A percentile compares a stretch with the other conserved stretches of the same genome.
Conservation (phyloP, 2,329 filamentous ascomycete genomes). For the Penicillium sp. region DNA sequence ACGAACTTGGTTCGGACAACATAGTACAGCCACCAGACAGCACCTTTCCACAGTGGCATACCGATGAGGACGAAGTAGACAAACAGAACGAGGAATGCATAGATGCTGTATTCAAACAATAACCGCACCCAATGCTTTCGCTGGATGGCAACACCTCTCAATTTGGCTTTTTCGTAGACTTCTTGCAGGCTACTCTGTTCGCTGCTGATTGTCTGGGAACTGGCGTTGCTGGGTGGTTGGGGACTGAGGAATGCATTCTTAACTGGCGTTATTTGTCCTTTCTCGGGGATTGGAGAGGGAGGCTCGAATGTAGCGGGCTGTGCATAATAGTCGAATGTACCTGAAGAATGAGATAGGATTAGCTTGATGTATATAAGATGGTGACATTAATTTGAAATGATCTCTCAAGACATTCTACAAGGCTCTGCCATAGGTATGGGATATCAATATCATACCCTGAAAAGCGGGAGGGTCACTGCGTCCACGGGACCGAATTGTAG, state of each 20-base stretch:
- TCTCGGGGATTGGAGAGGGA: slow-evolving; percentile 9
- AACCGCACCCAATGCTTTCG: slow-evolving; percentile 35
- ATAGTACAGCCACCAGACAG: slow-evolving; percentile 47
- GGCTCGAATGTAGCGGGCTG: slow-evolving; percentile 5
- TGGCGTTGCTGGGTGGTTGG: slow-evolving; percentile 4
- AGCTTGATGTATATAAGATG: background rate
- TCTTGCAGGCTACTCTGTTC: slow-evolving; percentile 17
- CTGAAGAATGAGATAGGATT: background rate
- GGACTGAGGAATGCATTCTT: slow-evolving; percentile 14
- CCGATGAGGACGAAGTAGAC: slow-evolving; percentile 51
- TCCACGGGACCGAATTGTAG: slow-evolving; percentile 10
- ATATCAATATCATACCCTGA: background rate
- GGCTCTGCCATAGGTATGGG: background rate
- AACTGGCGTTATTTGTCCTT: slow-evolving; percentile 17
- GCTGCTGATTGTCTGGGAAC: slow-evolving; percentile 9
- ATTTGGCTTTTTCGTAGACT: slow-evolving; percentile 23
- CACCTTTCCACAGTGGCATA: slow-evolving; percentile 48
- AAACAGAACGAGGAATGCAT: slow-evolving; percentile 39
- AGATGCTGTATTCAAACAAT: slow-evolving; percentile 42
- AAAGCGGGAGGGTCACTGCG: slow-evolving; percentile 4
- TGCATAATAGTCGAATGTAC: slow-evolving; percentile 1
- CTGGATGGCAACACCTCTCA: slow-evolving; percentile 23
- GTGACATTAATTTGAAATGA: background rate
- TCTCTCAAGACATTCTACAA: background rate
- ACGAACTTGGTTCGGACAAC: slow-evolving; percentile 41